Evolutionary conservation across 768 basidiomycete genomes (phyloP).

Genomic region (Lactifluus echinatus): DNA sequence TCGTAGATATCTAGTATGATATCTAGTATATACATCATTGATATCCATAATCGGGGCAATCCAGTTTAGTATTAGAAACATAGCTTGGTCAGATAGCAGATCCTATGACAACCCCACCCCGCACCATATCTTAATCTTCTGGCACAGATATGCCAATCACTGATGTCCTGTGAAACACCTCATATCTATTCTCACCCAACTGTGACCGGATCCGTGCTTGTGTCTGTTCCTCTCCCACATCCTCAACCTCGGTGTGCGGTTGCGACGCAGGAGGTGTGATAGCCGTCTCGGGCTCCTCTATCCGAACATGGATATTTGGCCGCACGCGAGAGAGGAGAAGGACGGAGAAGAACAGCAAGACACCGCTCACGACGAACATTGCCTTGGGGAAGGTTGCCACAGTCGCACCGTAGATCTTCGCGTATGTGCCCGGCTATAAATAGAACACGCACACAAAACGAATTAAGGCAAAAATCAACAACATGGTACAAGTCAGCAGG

Average conservation of each 20-base stretch:
- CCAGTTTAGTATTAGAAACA: background rate
- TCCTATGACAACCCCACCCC: background rate
- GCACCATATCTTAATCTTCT: constrained; percentile 6
- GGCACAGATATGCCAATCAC: background rate
- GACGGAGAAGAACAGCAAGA: constrained; percentile 15
- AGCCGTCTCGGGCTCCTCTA: constrained; percentile 2
- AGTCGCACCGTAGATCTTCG: constrained; percentile 16
- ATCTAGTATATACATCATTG: too few relatives aligned
- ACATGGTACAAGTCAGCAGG: background rate
- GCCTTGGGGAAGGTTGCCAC: constrained; percentile 18
- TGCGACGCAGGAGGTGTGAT: background rate
- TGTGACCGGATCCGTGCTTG: background rate
- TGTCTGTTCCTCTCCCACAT: background rate
- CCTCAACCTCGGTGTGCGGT: background rate
- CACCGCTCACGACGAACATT: constrained; percentile 18
- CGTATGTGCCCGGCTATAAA: constrained; percentile 20
- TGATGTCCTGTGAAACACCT: background rate
- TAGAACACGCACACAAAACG: background rate
- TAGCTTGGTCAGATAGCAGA: background rate
- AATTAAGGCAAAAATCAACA: background rate
- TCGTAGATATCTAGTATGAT: too few relatives aligned
- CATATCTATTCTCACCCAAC: background rate
- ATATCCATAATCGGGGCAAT: too few relatives aligned
- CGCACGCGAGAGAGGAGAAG: constrained; percentile 16
- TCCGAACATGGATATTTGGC: constrained; percentile 16